Conservation (phyloP, 768 basidiomycete species). For the Termitomyces sp. region DNA sequence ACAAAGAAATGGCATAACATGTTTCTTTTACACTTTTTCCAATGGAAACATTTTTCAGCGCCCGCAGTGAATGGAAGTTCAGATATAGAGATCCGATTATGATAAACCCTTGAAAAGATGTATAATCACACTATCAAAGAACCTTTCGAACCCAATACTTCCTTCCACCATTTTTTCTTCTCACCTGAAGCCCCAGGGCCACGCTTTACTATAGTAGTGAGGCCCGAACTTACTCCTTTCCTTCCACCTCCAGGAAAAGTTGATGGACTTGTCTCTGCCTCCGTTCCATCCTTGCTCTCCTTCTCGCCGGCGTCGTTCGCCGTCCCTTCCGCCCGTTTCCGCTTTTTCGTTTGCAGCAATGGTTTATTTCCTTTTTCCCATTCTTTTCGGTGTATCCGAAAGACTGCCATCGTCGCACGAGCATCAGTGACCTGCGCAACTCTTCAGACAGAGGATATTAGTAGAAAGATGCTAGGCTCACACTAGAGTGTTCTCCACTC, state of each 20-base stretch:
- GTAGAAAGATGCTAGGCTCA: conserved; percentile 31
- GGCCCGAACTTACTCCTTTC: conserved; percentile 61
- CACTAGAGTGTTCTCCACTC: conserved; percentile 85
- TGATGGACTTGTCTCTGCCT: background rate
- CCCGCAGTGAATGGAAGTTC: background rate
- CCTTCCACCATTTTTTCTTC: conserved; percentile 43
- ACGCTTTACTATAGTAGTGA: conserved; percentile 44
- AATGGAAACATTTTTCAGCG: too few relatives aligned
- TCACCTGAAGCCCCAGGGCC: conserved; percentile 9
- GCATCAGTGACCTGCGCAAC: conserved; percentile 78
- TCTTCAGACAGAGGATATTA: background rate
- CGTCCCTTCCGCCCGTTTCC: conserved; percentile 15
- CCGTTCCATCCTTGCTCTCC: conserved; percentile 3
- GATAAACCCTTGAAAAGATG: background rate
- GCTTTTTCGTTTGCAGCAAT: conserved; percentile 16
- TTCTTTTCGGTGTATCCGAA: conserved; percentile 70
- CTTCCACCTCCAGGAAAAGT: conserved; percentile 47
- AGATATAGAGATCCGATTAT: background rate
- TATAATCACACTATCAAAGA: background rate
- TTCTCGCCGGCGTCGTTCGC: conserved; percentile 6
- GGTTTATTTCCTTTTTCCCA: conserved; percentile 67
- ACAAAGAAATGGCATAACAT: too few relatives aligned
- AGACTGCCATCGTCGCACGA: conserved; percentile 92
- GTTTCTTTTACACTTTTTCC: too few relatives aligned
- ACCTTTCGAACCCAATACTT: conserved; percentile 26